Conservation (phyloP, 2,329 filamentous ascomycete species). For the Neofusicoccum laricinum region DNA sequence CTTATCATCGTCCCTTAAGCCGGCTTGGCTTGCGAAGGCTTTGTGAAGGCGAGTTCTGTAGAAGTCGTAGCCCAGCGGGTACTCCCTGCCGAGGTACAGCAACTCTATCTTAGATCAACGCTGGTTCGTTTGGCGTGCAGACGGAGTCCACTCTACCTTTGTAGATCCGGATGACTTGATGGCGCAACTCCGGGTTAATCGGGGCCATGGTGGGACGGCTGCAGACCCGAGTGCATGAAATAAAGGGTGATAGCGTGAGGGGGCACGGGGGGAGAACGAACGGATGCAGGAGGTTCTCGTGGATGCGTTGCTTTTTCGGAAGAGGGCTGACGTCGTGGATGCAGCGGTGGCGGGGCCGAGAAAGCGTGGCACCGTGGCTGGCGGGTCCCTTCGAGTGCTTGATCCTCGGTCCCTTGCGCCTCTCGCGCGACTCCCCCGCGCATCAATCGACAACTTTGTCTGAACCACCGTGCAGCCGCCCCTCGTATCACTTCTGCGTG, state of each 20-base stretch:
- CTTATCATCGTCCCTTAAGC: constrained; percentile 67
- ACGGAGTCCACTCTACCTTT: constrained; percentile 60
- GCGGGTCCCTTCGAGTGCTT: neutral
- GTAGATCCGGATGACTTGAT: constrained; percentile 80
- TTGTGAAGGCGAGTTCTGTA: constrained; percentile 78
- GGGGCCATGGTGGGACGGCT: neutral
- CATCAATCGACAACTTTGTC: neutral
- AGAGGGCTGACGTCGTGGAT: constrained; percentile 9
- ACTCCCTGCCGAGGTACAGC: constrained; percentile 78
- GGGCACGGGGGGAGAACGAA: neutral
- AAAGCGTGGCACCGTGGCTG: constrained; percentile 3
- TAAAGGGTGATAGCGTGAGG: neutral
- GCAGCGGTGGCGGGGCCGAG: constrained; percentile 9
- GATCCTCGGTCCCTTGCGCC: neutral
- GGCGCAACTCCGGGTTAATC: constrained; percentile 51
- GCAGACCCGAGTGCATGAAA: neutral
- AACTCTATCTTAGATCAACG: constrained; percentile 59
- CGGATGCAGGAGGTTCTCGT: neutral
- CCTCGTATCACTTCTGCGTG: neutral
- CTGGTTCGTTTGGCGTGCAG: neutral
- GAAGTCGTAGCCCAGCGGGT: constrained; percentile 80
- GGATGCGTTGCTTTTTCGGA: neutral
- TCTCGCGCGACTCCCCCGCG: neutral
- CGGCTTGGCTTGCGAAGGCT: constrained; percentile 76
- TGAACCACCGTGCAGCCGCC: neutral